Evolutionary conservation across 1,139 yeast genomes (phyloP).

Genomic region (Sugiyamaella xylanicola): DNA sequence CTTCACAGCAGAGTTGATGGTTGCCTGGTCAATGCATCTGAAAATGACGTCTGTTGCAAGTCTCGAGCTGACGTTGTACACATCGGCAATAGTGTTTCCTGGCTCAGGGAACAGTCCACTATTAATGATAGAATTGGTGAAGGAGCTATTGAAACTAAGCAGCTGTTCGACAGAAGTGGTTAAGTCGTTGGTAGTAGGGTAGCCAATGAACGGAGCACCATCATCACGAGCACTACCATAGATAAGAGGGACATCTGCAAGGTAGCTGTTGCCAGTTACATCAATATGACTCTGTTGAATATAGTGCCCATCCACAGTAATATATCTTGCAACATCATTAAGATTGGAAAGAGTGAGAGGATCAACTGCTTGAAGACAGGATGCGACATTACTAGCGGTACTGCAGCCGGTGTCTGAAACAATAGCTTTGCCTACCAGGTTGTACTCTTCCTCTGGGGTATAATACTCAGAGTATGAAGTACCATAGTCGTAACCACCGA

Average conservation of each 20-base stretch:
- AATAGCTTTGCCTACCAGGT: constrained; percentile 6
- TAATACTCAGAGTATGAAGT: constrained; percentile 7
- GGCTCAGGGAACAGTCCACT: constrained; percentile 11
- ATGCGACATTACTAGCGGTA: not conserved
- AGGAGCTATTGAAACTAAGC: constrained; percentile 5
- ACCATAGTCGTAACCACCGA: constrained; percentile 14
- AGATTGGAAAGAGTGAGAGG: constrained; percentile 2
- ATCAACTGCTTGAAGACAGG: constrained; percentile 8
- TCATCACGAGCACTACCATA: constrained; percentile 13
- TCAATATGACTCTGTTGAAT: constrained; percentile 5
- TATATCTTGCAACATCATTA: constrained; percentile 7
- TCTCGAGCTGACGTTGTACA: constrained; percentile 8
- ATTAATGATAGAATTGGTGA: not conserved
- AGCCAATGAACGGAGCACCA: constrained; percentile 12
- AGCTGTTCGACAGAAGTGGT: not conserved
- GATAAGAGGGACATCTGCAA: constrained; percentile 20
- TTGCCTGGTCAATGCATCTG: constrained; percentile 15
- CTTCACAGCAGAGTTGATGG: constrained; percentile 9
- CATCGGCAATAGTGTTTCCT: constrained; percentile 11
- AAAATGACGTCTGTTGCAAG: constrained; percentile 12
- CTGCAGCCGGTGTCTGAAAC: constrained; percentile 3
- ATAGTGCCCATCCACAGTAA: constrained; percentile 15
- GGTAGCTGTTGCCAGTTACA: constrained; percentile 4
- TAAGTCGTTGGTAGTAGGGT: constrained; percentile 7
- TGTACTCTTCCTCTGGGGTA: constrained; percentile 6